A percentile compares a stretch with the other conserved stretches of the same genome.
phyloP scores from a whole-genome alignment of 1,284 basidiomycete species.

The Hypsizygus ulmarius region DNA sequence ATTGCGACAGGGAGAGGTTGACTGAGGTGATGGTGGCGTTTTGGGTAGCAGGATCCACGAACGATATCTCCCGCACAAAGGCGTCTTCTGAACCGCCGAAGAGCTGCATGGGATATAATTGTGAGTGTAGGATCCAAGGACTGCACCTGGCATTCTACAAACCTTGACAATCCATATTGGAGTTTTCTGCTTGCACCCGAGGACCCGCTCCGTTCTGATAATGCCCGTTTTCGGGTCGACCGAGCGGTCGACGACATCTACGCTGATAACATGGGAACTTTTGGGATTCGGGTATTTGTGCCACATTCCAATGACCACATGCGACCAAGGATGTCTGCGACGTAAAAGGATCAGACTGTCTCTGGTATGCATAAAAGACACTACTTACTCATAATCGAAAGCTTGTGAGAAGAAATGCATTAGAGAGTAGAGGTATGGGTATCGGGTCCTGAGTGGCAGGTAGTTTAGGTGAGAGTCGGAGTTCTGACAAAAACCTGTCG shows the following conservation, averaged over 20 bases:
- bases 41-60: slow-evolving; percentile 79
- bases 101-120: slow-evolving; percentile 45
- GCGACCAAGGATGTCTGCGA: slow-evolving; percentile 78
- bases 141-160: slow-evolving; percentile 24
- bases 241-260: slow-evolving; percentile 85
- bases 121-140: slow-evolving; percentile 9
- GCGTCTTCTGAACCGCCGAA: slow-evolving; percentile 91
- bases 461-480: slow-evolving; percentile 17
- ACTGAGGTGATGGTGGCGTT: slow-evolving; percentile 83
- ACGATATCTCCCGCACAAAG: slow-evolving; percentile 91
- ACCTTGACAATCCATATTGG: slow-evolving; percentile 85
- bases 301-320: slow-evolving; percentile 88
- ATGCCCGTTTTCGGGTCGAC: slow-evolving; percentile 83
- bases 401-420: slow-evolving; percentile 79
- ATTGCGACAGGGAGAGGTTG: slow-evolving; percentile 88
- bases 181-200: slow-evolving; percentile 85
- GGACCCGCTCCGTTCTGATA: slow-evolving; percentile 82
- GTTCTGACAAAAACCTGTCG: slow-evolving; percentile 10
- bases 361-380: not conserved
- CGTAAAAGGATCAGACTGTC: slow-evolving; percentile 17
- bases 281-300: slow-evolving; percentile 95
- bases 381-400: slow-evolving; percentile 69
- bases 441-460: slow-evolving; percentile 13
- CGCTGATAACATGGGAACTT: slow-evolving; percentile 87
- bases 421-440: slow-evolving; percentile 19